Percentiles rank a stretch among this genome's conserved stretches.
These are phyloP conservation scores for Mycena epipterygia DNA, from an alignment of 768 basidiomycete species.

Conservation along the genomic window DNA sequence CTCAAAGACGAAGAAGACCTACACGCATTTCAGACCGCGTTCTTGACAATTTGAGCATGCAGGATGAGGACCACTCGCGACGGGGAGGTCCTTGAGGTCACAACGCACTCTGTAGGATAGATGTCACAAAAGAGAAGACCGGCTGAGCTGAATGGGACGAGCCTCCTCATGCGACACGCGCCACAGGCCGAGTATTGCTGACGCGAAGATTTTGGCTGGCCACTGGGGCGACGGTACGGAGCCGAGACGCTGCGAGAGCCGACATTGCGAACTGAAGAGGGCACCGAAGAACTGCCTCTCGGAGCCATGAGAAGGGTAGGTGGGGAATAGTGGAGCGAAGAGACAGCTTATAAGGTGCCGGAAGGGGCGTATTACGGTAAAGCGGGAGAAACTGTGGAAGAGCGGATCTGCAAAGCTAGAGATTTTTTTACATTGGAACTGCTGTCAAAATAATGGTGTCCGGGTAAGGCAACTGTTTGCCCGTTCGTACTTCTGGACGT, in stretches of 20 bases:
- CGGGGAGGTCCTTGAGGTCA: constrained; percentile 88
- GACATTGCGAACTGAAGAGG: constrained; percentile 48
- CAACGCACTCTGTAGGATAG: constrained; percentile 81
- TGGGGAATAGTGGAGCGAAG: constrained; percentile 38
- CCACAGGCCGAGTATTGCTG: constrained; percentile 96
- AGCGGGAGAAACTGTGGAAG: constrained; percentile 10
- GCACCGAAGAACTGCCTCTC: constrained; percentile 55
- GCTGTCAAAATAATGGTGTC: constrained; percentile 25
- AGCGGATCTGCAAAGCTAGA: constrained; percentile 32
- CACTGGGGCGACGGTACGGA: constrained; percentile 61
- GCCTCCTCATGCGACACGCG: constrained; percentile 92
- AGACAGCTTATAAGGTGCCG: constrained; percentile 51
- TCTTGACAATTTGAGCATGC: constrained; percentile 93
- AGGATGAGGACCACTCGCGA: constrained; percentile 60
- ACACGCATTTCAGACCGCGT: constrained; percentile 94
- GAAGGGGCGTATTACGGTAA: constrained; percentile 34
- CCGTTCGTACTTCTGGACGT: constrained; percentile 15
- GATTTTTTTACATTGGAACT: constrained; percentile 27
- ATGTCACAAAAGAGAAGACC: constrained; percentile 23
- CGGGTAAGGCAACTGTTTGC: background rate
- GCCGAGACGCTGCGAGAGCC: constrained; percentile 56
- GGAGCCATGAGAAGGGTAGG: constrained; percentile 67
- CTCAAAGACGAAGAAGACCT: constrained; percentile 49
- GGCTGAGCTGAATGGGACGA: constrained; percentile 15
- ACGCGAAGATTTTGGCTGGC: constrained; percentile 81